These are phyloP conservation scores for Rhodamnia argentea DNA, from an alignment of 345 rosid genomes.

Conservation along the genomic window DNA sequence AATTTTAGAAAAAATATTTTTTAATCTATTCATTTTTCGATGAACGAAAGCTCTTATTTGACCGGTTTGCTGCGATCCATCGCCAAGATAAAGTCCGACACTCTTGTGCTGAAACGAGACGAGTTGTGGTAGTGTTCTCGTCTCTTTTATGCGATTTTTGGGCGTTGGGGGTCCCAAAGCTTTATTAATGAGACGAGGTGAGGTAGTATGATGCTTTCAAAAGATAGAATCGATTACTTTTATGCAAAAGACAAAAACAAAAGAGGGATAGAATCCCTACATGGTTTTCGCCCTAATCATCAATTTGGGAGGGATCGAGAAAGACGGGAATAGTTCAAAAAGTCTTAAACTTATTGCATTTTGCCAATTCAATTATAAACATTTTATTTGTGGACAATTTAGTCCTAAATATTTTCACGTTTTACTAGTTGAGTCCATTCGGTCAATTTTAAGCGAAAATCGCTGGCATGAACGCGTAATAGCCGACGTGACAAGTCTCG, in stretches of 20 bases:
- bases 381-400: no score
- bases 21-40: neutral
- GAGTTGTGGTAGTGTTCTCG: neutral
- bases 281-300: neutral
- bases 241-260: neutral
- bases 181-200: neutral
- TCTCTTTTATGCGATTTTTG: neutral
- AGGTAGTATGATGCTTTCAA: neutral
- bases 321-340: neutral
- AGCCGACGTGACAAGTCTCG: no score
- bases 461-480: no score
- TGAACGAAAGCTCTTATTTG: neutral
- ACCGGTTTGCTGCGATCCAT: neutral
- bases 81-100: no score
- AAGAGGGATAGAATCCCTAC: neutral
- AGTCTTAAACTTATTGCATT: no score
- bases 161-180: neutral
- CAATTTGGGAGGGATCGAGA: neutral
- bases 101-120: no score
- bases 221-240: neutral
- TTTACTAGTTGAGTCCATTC: no score
- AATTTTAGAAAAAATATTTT: neutral
- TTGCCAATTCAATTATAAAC: no score
- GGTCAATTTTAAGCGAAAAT: no score
- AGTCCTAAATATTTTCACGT: no score